These are phyloP conservation scores for Sindora glabra DNA, from an alignment of 306 rosid genomes.

Conservation along the genomic window DNA sequence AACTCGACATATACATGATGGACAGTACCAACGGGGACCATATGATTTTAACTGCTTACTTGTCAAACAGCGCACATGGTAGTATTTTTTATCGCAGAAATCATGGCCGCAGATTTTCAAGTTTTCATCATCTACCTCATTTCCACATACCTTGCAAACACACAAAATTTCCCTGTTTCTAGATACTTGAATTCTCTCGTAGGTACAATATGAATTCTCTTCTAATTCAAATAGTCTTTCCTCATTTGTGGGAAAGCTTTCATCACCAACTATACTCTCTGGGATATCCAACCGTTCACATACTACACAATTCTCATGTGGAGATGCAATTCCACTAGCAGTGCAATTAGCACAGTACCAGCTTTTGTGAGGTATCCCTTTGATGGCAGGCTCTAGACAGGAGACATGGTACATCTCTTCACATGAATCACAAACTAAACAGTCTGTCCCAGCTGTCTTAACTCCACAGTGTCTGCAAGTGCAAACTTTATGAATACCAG, in stretches of 20 bases:
- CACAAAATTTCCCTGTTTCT: background rate
- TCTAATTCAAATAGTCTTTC: conserved; percentile 32
- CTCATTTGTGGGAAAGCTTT: conserved; percentile 32
- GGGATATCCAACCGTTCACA: conserved; percentile 61
- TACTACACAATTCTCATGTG: conserved; percentile 65
- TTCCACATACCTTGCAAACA: conserved; percentile 60
- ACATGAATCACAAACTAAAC: conserved; percentile 94
- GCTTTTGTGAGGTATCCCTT: conserved; percentile 71
- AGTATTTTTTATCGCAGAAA: conserved; percentile 44
- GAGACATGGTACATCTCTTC: conserved; percentile 84
- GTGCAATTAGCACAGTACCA: conserved; percentile 80
- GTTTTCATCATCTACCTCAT: conserved; percentile 34
- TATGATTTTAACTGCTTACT: conserved; percentile 44
- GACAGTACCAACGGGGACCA: conserved; percentile 73
- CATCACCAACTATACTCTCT: conserved; percentile 30
- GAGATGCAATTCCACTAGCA: conserved; percentile 45
- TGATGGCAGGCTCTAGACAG: conserved; percentile 78
- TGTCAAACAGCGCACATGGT: conserved; percentile 78
- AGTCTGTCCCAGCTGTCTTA: conserved; percentile 61
- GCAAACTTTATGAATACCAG: conserved; percentile 30
- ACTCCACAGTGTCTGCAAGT: conserved; percentile 67
- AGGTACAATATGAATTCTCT: conserved; percentile 41
- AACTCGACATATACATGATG: conserved; percentile 78
- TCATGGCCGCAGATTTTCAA: conserved; percentile 47
- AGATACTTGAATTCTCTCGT: conserved; percentile 32